phyloP scores from a whole-genome alignment of 352 stramenopile genomes.

The Nothophytophthora sp. region DNA sequence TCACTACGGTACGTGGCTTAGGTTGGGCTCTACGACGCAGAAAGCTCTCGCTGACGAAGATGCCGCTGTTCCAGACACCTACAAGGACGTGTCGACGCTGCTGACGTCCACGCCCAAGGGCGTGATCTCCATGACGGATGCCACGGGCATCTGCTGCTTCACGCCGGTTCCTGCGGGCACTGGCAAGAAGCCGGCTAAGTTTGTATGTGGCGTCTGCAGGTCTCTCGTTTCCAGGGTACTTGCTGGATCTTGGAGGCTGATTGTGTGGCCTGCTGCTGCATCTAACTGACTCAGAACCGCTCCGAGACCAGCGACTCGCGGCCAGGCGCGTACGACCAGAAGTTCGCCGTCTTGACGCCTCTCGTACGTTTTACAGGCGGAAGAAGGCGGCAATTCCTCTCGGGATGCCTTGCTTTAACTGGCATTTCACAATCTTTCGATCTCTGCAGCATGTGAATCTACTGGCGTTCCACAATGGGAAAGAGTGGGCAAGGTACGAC shows the following conservation, averaged over 20 bases:
- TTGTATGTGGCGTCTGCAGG: constrained; percentile 53
- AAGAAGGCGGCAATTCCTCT: neutral
- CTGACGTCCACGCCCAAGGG: constrained; percentile 74
- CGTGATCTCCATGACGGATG: constrained; percentile 69
- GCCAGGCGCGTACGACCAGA: constrained; percentile 65
- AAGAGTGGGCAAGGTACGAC: constrained; percentile 59
- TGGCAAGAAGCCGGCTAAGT: constrained; percentile 52
- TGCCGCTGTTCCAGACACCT: constrained; percentile 32
- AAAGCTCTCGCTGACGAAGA: too few species aligned
- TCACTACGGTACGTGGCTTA: constrained; percentile 50
- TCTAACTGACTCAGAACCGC: constrained; percentile 37
- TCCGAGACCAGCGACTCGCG: constrained; percentile 54
- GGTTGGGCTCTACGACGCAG: too few species aligned
- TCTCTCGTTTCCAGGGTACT: too few species aligned
- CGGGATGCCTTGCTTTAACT: neutral
- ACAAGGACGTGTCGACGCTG: constrained; percentile 58
- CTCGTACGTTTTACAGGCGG: constrained; percentile 32
- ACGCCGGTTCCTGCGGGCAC: constrained; percentile 32
- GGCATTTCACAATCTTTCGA: too few species aligned
- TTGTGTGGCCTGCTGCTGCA: neutral
- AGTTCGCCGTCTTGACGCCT: constrained; percentile 75
- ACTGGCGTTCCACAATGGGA: constrained; percentile 73
- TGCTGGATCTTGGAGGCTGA: neutral
- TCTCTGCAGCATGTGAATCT: constrained; percentile 64
- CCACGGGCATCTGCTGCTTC: constrained; percentile 80